A percentile compares a stretch with the other conserved stretches of the same genome.
phyloP scores from a whole-genome alignment of 495 filamentous ascomycete genomes.

The Halenospora varia region DNA sequence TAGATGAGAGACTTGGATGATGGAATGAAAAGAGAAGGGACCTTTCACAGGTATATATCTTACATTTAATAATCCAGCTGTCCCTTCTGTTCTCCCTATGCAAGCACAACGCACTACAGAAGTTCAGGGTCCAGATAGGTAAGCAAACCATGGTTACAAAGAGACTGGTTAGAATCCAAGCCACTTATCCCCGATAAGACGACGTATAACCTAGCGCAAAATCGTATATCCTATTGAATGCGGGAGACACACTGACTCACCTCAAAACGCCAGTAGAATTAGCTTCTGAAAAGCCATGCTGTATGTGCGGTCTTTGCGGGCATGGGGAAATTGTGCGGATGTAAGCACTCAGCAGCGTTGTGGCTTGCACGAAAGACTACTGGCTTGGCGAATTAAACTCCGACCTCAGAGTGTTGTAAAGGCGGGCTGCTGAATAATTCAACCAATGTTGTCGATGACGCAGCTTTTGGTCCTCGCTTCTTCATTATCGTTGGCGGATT shows the following conservation, averaged over 20 bases:
- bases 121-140: neutral
- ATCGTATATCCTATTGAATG: neutral
- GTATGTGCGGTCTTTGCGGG: neutral
- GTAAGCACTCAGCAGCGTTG: neutral
- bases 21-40: slow-evolving; percentile 1
- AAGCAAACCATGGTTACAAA: neutral
- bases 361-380: neutral
- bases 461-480: too few species aligned
- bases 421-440: neutral
- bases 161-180: neutral
- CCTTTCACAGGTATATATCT: neutral
- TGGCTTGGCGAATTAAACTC: neutral
- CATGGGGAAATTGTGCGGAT: neutral
- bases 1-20: too few species aligned
- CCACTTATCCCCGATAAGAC: neutral
- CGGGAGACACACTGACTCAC: too few species aligned
- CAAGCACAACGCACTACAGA: neutral
- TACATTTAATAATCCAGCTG: neutral
- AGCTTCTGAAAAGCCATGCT: too few species aligned
- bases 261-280: too few species aligned
- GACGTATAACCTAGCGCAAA: neutral
- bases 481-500: neutral
- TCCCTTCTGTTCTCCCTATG: neutral
- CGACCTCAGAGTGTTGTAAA: neutral
- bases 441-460: neutral